A percentile compares a stretch with the other conserved stretches of the same genome.
Conservation (phyloP, 106 monocot genomes). For the Hemerocallis citrina region DNA sequence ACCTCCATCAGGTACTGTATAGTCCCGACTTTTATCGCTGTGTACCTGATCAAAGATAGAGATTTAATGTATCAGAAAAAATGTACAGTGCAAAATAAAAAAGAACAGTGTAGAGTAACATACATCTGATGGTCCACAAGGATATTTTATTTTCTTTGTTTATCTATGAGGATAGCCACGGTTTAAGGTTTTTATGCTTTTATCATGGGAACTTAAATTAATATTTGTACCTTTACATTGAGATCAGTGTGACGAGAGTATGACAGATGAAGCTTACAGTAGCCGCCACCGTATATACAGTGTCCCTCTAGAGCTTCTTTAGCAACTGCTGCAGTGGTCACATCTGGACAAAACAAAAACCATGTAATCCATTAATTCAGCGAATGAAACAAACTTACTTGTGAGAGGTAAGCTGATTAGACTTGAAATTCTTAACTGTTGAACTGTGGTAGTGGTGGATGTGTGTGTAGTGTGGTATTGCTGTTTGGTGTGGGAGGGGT, state of each 20-base stretch:
- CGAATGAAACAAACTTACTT: background rate
- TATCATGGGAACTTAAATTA: conserved; percentile 24
- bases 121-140: background rate
- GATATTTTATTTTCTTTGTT: background rate
- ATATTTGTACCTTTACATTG: conserved; percentile 87
- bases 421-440: no score
- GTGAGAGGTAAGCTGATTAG: no score
- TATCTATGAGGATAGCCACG: background rate
- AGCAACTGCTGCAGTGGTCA: conserved; percentile 68
- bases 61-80: background rate
- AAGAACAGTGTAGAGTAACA: background rate
- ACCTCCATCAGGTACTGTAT: conserved; percentile 62
- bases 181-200: background rate
- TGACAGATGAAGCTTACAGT: conserved; percentile 97
- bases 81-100: background rate
- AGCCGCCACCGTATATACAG: conserved; percentile 97
- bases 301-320: conserved; percentile 97
- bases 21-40: conserved; percentile 84
- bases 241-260: conserved; percentile 98
- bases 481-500: no score
- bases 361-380: background rate
- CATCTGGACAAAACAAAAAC: conserved; percentile 35
- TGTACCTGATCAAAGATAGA: conserved; percentile 45
- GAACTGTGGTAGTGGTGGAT: no score
- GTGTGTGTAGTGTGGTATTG: no score